Evolutionary conservation across 2,329 filamentous ascomycete species (phyloP).

Genomic region (Fusarium nanum): DNA sequence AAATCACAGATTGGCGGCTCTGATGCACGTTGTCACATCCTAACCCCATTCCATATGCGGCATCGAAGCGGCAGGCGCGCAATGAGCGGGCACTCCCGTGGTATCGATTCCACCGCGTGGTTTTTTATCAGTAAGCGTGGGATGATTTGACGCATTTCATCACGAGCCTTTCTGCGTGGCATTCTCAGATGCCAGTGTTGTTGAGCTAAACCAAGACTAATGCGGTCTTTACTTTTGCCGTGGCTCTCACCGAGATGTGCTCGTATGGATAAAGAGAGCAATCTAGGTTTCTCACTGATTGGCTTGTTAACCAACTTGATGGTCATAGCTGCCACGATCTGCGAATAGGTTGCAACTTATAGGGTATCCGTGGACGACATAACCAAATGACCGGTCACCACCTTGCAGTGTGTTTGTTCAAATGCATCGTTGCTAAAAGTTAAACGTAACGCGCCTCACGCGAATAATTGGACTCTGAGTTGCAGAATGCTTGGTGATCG

Average conservation of each 20-base stretch:
- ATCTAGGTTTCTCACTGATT: constrained; percentile 7
- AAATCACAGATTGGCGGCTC: constrained; percentile 20
- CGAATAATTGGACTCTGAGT: constrained; percentile 21
- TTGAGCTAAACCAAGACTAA: constrained; percentile 21
- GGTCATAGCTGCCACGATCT: constrained; percentile 19
- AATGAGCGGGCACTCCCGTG: constrained; percentile 46
- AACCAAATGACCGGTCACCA: neutral
- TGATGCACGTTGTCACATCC: constrained; percentile 31
- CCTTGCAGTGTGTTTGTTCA: neutral
- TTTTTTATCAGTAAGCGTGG: constrained; percentile 32
- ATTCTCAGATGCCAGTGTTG: constrained; percentile 22
- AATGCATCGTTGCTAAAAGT: constrained; percentile 2
- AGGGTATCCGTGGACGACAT: constrained; percentile 15
- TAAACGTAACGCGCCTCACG: constrained; percentile 21
- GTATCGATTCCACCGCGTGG: constrained; percentile 34
- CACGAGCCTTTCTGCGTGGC: constrained; percentile 22
- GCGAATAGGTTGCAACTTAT: constrained; percentile 6
- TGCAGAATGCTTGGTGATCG: neutral
- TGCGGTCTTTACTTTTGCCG: constrained; percentile 33
- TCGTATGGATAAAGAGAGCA: constrained; percentile 20
- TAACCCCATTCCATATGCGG: constrained; percentile 31
- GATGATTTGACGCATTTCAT: constrained; percentile 34
- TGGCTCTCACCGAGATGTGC: constrained; percentile 17
- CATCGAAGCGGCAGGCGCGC: constrained; percentile 43
- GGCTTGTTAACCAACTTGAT: neutral